Evolutionary conservation across 768 basidiomycete species (phyloP), one percentile per base, ranked within the genome.

Genomic region (Lactarius pseudohatsudake): DNA sequence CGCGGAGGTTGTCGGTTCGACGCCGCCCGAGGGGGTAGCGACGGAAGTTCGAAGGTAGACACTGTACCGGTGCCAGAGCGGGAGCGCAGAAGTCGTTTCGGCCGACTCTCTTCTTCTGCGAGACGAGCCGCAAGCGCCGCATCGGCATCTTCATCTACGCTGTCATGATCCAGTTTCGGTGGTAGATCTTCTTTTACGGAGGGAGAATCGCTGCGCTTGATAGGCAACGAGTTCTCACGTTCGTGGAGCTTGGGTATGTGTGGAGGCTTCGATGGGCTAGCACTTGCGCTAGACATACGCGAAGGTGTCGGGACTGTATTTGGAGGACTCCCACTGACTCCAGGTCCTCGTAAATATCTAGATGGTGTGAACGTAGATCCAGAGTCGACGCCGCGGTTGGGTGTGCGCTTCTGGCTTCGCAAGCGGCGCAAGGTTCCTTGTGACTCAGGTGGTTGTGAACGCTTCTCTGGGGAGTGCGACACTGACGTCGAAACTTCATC

Each of bases 91-190:
- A 73, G 68, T 28, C 76, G 74, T 38, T 66, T 60, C 3, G 72
- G 71, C 32, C 57, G 61, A n/a, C 61, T 72, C 36, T 75, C 69
- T 66, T 76, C 75, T 71, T 66, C 59, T 13, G 74, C 74, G n/a
- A 76, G 73, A 59, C 65, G 60, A 59, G 73, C 73, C 2, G 76
- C 76, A 6, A 74, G 64, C 32, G 72, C 75, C 2, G 74, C 76
- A 54, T 68, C 67, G 9, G 64, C 67, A n/a, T 71, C 70, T 54
- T 69, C 70, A 55, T 70, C 70, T 32, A 70, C 59, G 20, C 36
- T 26, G 41, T 56, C 66, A 18, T 59, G 56, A 30, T 45, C 53
- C n/a, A 34, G 70, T 66, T 20, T 72, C 64, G 54, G 65, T 59
- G 1, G 66, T 60, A 57, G 40, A 47, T 36, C 62, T 71, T 57